Conservation (phyloP, 2,329 filamentous ascomycete species). For the Dactylonectria estremocensis region DNA sequence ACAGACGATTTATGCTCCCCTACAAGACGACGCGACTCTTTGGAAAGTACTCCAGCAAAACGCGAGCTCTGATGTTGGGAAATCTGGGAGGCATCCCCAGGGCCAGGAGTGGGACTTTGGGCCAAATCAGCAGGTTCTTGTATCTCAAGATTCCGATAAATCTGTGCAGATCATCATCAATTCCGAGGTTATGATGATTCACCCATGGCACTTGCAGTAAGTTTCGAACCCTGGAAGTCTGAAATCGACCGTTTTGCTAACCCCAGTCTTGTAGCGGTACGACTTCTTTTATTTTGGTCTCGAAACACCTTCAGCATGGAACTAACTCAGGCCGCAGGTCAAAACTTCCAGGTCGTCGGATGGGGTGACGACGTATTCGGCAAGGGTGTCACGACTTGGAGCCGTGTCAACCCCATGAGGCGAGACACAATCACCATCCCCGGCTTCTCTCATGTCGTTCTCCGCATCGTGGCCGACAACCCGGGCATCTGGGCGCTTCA, state of each 20-base stretch:
- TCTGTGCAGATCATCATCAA: slow-evolving; percentile 45
- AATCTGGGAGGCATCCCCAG: background rate
- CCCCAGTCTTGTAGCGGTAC: background rate
- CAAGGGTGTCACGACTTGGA: slow-evolving; percentile 22
- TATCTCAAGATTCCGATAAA: slow-evolving; percentile 32
- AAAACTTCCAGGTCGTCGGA: slow-evolving; percentile 62
- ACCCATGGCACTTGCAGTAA: slow-evolving; percentile 45
- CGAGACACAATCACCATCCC: slow-evolving; percentile 60
- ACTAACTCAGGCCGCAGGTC: slow-evolving; percentile 52
- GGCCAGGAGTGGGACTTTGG: slow-evolving; percentile 18
- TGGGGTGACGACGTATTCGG: slow-evolving; percentile 39
- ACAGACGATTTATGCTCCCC: slow-evolving; percentile 36
- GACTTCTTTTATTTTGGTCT: background rate
- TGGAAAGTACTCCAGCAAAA: slow-evolving; percentile 17
- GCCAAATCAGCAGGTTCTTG: slow-evolving; percentile 34
- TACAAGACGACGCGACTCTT: slow-evolving; percentile 26
- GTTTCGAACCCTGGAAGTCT: background rate
- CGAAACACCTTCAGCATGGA: background rate
- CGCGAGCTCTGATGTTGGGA: slow-evolving; percentile 1
- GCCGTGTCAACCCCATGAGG: slow-evolving; percentile 39
- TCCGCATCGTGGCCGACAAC: slow-evolving; percentile 66
- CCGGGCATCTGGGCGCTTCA: slow-evolving; percentile 68
- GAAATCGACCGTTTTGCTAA: background rate
- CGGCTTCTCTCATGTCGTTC: slow-evolving; percentile 62
- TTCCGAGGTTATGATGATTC: slow-evolving; percentile 41